Evolutionary conservation across 2,329 filamentous ascomycete genomes (phyloP), one percentile per base, ranked within the genome.

Genomic region (Pseudogymnoascus sp.): DNA sequence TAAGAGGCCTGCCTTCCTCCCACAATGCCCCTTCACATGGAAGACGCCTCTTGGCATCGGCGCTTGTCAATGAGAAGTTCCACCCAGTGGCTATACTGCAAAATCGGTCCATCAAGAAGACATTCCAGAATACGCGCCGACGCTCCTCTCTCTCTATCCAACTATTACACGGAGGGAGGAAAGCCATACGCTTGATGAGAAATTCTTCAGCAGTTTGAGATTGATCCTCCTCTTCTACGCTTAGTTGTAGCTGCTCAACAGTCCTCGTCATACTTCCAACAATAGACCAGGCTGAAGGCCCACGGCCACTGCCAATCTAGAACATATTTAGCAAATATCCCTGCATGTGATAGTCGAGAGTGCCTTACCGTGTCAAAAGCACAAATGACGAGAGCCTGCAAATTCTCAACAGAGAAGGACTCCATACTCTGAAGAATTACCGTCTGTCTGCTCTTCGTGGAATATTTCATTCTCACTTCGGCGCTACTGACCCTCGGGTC

Each of bases 71-170:
- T 42, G 71, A 71, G n/a, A 69, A 63, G 49, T 75, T 75, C 72
- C 73, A 74, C 2, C 73, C 72, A 4, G 71, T 75, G 2, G 72
- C 71, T 11, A 74, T 67, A 49, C 71, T 73, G 62, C 72, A 74
- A 55, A 75, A 75, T 5, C 73, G 66, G 61, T 76, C 74, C 68
- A 75, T 72, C 2, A 75, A 58, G 42, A 76, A 75, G 0, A 75
- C 69, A 4, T 71, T 72, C 74, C 74, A 76, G 63, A 76, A 76
- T 0, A 75, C 69, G 8, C 74, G 67, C n/a, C 74, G 63, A 7
- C 72, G 67, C 59, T 76, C 74, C 63, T 76, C 74, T 2, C 62
- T 62, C 62, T 75, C 71, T 14, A 66, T 64, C 74, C 73, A 75
- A 33, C 33, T 69, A 2, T 68, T 65, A 2, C 68, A 69, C 0